Evolutionary conservation across 2,329 filamentous ascomycete species (phyloP).

Genomic region (Colletotrichum musae): DNA sequence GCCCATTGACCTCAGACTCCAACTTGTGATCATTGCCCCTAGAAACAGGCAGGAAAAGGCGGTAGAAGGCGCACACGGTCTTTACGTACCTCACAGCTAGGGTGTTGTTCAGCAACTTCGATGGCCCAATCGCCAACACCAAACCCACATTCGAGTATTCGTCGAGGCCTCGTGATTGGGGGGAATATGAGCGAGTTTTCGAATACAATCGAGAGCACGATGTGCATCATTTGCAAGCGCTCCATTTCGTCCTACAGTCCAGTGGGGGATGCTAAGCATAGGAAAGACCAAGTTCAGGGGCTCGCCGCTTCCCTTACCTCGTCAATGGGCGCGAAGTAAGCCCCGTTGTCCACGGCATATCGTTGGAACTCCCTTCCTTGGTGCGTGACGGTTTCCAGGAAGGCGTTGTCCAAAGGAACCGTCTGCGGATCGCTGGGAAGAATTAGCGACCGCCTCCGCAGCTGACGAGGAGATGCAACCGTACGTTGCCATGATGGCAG

Average conservation of each 20-base stretch:
- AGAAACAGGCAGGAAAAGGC: neutral
- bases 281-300: neutral
- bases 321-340: conserved; percentile 79
- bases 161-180: conserved; percentile 69
- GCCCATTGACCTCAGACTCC: neutral
- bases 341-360: conserved; percentile 74
- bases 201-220: conserved; percentile 74
- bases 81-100: conserved; percentile 72
- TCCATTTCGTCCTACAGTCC: conserved; percentile 74
- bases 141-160: conserved; percentile 80
- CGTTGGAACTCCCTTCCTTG: conserved; percentile 77
- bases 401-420: conserved; percentile 69
- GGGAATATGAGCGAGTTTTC: conserved; percentile 79
- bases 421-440: conserved; percentile 61
- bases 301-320: conserved; percentile 67
- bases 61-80: neutral
- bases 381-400: conserved; percentile 71
- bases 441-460: conserved; percentile 44
- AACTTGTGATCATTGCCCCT: neutral
- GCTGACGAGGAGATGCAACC: conserved; percentile 2
- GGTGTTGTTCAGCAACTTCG: conserved; percentile 76
- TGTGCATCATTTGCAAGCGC: conserved; percentile 74
- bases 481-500: conserved; percentile 40
- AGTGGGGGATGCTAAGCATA: conserved; percentile 19
- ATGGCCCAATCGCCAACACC: conserved; percentile 80